Conservation (phyloP, 331 rosid species). For the Pyrus hybrid region DNA sequence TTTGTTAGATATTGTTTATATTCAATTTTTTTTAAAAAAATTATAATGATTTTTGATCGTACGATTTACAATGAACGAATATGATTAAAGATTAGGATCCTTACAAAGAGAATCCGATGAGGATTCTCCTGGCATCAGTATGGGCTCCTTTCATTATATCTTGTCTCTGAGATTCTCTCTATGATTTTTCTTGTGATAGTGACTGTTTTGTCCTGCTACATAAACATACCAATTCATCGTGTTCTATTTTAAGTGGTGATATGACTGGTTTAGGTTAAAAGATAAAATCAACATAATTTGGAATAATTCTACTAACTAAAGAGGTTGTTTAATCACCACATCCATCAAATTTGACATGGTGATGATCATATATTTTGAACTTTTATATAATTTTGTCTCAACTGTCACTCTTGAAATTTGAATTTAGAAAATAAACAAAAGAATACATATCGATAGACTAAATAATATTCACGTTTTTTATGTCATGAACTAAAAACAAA, state of each 20-base stretch:
- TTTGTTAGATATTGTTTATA: no score
- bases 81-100: fast-evolving
- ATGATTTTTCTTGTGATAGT: constrained; percentile 58
- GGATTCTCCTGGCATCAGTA: not conserved
- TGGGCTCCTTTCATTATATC: constrained; percentile 54
- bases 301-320: constrained; percentile 19
- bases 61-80: no score
- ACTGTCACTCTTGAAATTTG: no score
- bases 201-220: constrained; percentile 52
- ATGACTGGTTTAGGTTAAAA: constrained; percentile 31
- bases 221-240: constrained; percentile 26
- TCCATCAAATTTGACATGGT: no score
- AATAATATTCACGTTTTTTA: no score
- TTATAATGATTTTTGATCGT: fast-evolving
- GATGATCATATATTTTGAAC: no score
- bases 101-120: no score
- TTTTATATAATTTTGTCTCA: no score
- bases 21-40: no score
- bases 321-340: not conserved
- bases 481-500: no score
- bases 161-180: constrained; percentile 76
- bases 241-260: constrained; percentile 28
- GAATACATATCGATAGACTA: no score
- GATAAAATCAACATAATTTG: constrained; percentile 22
- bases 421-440: no score